phyloP scores from a whole-genome alignment of 495 filamentous ascomycete genomes.

The Cercophora sp. region DNA sequence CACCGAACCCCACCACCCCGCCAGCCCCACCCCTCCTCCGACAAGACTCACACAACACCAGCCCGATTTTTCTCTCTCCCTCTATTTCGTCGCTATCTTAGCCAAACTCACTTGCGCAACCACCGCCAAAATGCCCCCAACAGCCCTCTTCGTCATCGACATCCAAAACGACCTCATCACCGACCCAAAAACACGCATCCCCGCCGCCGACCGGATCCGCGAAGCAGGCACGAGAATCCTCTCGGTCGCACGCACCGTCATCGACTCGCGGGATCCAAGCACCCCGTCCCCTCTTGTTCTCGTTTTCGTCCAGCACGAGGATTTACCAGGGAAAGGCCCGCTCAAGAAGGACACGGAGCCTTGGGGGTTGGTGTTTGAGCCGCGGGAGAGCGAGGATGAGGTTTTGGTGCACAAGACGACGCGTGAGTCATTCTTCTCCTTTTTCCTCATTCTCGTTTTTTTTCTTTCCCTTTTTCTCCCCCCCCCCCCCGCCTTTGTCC shows the following conservation, averaged over 20 bases:
- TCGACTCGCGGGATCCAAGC: not conserved
- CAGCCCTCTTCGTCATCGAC: conserved; percentile 33
- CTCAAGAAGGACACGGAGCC: conserved; percentile 22
- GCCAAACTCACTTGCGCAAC: too few species aligned
- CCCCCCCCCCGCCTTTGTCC: too few species aligned
- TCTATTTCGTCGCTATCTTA: too few species aligned
- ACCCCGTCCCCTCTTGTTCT: conserved; percentile 5
- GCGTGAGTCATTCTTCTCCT: too few species aligned
- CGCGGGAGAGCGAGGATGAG: not conserved
- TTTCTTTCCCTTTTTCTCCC: too few species aligned
- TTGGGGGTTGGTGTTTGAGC: conserved; percentile 33
- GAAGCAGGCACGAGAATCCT: conserved; percentile 13
- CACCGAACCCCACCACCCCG: too few species aligned
- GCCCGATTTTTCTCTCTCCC: too few species aligned
- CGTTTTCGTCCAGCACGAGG: conserved; percentile 33
- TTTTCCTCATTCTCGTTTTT: too few species aligned
- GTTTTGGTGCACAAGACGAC: conserved; percentile 27
- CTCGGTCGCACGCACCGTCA: not conserved
- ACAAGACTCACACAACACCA: too few species aligned
- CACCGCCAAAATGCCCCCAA: too few species aligned
- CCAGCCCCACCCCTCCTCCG: too few species aligned
- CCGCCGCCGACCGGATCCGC: conserved; percentile 20
- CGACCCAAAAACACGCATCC: conserved; percentile 21
- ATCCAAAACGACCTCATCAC: conserved; percentile 29
- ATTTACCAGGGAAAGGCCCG: conserved; percentile 19